phyloP scores from a whole-genome alignment of 495 filamentous ascomycete species.

The Penicillium odoratum region DNA sequence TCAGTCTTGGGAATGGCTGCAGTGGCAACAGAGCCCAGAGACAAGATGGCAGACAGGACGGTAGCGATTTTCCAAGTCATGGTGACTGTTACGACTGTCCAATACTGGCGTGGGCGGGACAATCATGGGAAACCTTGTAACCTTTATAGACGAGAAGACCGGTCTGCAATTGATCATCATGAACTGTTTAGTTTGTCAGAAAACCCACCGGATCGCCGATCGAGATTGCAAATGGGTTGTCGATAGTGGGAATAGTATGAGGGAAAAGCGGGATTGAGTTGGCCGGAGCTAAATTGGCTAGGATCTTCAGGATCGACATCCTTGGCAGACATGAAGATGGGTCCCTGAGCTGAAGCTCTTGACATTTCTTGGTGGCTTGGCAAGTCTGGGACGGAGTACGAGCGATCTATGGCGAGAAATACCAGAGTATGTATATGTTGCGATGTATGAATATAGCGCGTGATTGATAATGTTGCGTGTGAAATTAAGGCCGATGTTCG shows the following conservation, averaged over 20 bases:
- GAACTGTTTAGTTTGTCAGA: background rate
- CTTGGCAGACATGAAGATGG: conserved; percentile 7
- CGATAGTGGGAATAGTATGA: background rate
- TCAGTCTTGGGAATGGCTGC: conserved; percentile 28
- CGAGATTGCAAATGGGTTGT: background rate
- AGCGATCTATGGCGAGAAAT: background rate
- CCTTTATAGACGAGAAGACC: background rate
- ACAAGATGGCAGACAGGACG: conserved; percentile 23
- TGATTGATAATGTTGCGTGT: background rate
- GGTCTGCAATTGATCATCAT: background rate
- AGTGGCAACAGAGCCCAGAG: conserved; percentile 16
- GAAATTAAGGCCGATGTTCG: background rate
- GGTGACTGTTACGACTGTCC: background rate
- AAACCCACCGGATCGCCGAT: background rate
- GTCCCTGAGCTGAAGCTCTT: background rate
- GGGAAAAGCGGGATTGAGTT: background rate
- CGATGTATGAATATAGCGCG: background rate
- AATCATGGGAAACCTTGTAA: background rate
- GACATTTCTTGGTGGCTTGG: background rate
- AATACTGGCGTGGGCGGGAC: background rate
- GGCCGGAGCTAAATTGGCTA: background rate
- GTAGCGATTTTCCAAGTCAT: conserved; percentile 12
- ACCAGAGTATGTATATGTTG: no score
- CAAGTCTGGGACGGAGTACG: background rate
- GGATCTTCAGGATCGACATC: conserved; percentile 18